Conservation (phyloP, 1,284 basidiomycete species). For the Cronartium quercuum region DNA sequence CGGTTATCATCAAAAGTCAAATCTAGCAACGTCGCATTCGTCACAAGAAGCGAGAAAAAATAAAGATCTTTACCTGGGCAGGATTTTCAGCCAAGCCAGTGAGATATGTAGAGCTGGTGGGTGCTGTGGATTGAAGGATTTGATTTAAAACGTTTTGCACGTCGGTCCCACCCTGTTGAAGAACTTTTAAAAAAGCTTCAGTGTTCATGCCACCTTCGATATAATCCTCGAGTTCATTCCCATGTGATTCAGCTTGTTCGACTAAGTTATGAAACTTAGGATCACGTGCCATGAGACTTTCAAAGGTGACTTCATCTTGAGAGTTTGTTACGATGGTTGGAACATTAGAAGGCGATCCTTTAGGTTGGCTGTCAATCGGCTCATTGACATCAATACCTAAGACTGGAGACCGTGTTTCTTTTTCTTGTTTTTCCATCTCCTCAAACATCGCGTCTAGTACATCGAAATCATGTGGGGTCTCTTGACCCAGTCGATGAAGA, state of each 20-base stretch:
- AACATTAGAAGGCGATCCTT: background rate
- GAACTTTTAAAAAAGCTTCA: background rate
- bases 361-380: background rate
- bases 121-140: background rate
- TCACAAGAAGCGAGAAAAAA: too few species aligned
- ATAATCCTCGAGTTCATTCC: background rate
- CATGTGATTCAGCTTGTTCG: background rate
- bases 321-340: background rate
- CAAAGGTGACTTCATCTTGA: background rate
- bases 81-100: background rate
- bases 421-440: too few species aligned
- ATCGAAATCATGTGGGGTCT: background rate
- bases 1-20: too few species aligned
- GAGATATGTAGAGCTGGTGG: background rate
- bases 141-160: background rate
- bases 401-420: background rate
- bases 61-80: too few species aligned
- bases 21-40: too few species aligned
- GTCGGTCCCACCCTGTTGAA: background rate
- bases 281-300: background rate
- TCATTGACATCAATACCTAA: background rate
- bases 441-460: background rate
- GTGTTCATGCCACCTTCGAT: background rate
- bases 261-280: background rate
- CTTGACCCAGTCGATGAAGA: slow-evolving; percentile 6